Evolutionary conservation across 441 rosid genomes (phyloP), one percentile per base, ranked within the genome.

Genomic region (Breynia disticha): DNA sequence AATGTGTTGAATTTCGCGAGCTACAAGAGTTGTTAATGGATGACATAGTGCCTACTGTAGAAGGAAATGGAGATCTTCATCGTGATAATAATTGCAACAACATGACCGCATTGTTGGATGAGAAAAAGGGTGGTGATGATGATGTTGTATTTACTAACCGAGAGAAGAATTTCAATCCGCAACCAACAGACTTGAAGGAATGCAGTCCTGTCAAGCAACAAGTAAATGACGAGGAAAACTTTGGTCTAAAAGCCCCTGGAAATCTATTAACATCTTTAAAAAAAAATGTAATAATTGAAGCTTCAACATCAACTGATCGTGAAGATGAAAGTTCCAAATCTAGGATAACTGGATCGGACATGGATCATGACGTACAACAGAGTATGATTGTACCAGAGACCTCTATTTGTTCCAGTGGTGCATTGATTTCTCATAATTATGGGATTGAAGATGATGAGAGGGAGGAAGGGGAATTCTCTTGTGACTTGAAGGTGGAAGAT

Each of bases 401-500:
- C 60, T 62, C 39, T 37, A 55, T 73, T 44, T 28, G 35, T 28
- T 28, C 35, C 35, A 28, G 35, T 28, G 35, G 1, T 28, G 35
- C 35, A 28, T 9, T 28, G 35, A 28, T 5, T 28, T 28, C 35
- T 28, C 35, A 2, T 28, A 28, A 28, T 28, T 28, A 28, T 28
- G 2, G 35, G 35, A 68, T 65, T 65, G 79, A 72, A 66, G 73
- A 72, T 54, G 76, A 57, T n/a, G 84, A 74, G 38, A 62, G 65
- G 32, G 95, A 83, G 68, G 90, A 81, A 68, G 85, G 87, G 63
- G 95, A 85, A 72, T 66, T 83, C 61, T 79, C 80, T 61, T 84
- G 72, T 20, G 70, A 71, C 50, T 64, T 69, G 48, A 67, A 19
- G 52, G 57, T 49, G 59, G 49, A 52, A 21, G 69, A 57, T 37